These are phyloP conservation scores for Pezicula rhizophila DNA, from an alignment of 2,329 filamentous ascomycete species.

Conservation along the genomic window DNA sequence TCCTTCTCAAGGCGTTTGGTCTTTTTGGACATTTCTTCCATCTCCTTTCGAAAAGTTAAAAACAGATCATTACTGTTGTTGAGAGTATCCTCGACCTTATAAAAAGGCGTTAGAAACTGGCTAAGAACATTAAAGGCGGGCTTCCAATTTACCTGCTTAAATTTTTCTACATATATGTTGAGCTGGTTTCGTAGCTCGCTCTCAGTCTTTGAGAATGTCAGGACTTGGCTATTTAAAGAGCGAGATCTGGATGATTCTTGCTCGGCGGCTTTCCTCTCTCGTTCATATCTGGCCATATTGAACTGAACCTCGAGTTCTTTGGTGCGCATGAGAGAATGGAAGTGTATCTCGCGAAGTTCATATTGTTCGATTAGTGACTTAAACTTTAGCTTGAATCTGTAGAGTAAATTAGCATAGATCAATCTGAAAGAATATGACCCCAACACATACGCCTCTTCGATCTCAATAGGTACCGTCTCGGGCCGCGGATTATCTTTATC, in stretches of 20 bases:
- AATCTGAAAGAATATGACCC: slow-evolving; percentile 3
- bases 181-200: slow-evolving; percentile 89
- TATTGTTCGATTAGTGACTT: slow-evolving; percentile 97
- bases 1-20: slow-evolving; percentile 96
- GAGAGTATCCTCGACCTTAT: slow-evolving; percentile 92
- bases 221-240: slow-evolving; percentile 83
- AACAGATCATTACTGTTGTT: slow-evolving; percentile 99
- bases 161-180: slow-evolving; percentile 98
- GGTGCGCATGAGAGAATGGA: slow-evolving; percentile 82
- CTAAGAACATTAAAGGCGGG: slow-evolving; percentile 4
- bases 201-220: slow-evolving; percentile 94
- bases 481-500: slow-evolving; percentile 78
- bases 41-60: slow-evolving; percentile 93
- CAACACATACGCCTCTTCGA: slow-evolving; percentile 73
- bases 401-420: slow-evolving; percentile 35
- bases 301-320: slow-evolving; percentile 96
- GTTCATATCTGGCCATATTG: slow-evolving; percentile 80
- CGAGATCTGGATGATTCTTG: slow-evolving; percentile 73
- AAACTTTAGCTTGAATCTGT: slow-evolving; percentile 76
- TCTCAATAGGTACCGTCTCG: slow-evolving; percentile 75
- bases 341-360: slow-evolving; percentile 89
- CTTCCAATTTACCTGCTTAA: slow-evolving; percentile 77
- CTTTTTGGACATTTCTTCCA: slow-evolving; percentile 99
- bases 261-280: slow-evolving; percentile 84
- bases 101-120: slow-evolving; percentile 10